These are phyloP conservation scores for Pezizomycotina sp. DNA, from an alignment of 2,329 filamentous ascomycete species.

Conservation along the genomic window DNA sequence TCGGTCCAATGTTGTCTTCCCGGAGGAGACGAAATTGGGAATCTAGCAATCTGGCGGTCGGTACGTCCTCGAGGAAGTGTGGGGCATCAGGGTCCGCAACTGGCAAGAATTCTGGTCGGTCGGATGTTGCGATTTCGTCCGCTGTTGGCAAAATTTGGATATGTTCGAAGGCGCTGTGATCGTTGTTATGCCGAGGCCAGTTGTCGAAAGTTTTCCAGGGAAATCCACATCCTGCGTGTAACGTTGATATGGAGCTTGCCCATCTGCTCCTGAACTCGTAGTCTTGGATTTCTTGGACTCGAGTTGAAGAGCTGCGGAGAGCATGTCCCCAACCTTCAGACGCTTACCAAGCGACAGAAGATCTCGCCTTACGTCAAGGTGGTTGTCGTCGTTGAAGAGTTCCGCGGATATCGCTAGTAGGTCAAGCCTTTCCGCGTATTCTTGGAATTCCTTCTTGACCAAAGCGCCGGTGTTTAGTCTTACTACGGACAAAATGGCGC, in stretches of 20 bases:
- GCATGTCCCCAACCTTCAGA: conserved; percentile 22
- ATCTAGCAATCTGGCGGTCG: conserved; percentile 26
- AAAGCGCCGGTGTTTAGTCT: conserved; percentile 23
- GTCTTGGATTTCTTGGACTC: conserved; percentile 2
- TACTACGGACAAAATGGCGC: conserved; percentile 19
- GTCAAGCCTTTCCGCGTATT: conserved; percentile 19
- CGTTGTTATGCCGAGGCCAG: conserved; percentile 26
- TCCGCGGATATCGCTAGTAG: conserved; percentile 21
- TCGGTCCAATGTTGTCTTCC: conserved; percentile 25
- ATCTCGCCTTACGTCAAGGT: conserved; percentile 19
- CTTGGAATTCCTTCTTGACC: conserved; percentile 20
- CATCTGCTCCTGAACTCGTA: conserved; percentile 5
- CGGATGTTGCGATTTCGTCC: conserved; percentile 25
- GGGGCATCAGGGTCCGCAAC: conserved; percentile 19
- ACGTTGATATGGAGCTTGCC: conserved; percentile 6
- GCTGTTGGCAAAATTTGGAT: conserved; percentile 28
- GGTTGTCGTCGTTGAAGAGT: no score
- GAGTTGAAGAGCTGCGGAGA: conserved; percentile 19
- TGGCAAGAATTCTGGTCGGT: conserved; percentile 21
- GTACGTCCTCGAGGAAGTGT: conserved; percentile 22
- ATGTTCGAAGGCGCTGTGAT: conserved; percentile 25
- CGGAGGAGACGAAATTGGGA: conserved; percentile 26
- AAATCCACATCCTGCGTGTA: conserved; percentile 18
- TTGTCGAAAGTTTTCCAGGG: conserved; percentile 23
- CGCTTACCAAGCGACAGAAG: conserved; percentile 21